Conservation (phyloP, 768 basidiomycete species). For the Termitomyces sp. region DNA sequence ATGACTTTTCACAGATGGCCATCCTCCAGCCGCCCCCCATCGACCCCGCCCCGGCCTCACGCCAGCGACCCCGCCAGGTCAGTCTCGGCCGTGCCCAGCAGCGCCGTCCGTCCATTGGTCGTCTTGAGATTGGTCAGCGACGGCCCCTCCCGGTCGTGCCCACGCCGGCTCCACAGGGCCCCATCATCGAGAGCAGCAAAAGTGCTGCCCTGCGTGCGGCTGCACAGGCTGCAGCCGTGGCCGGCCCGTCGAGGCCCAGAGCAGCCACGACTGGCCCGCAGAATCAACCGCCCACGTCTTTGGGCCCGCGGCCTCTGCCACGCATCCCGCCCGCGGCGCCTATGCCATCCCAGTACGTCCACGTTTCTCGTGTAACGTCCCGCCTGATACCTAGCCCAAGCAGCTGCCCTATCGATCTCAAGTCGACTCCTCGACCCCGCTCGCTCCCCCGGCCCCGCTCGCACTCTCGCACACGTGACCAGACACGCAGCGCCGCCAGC, state of each 20-base stretch:
- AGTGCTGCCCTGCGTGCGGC: slow-evolving; percentile 3
- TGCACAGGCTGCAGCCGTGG: not conserved
- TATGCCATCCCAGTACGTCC: slow-evolving; percentile 3
- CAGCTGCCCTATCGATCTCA: no score
- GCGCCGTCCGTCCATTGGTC: slow-evolving; percentile 19
- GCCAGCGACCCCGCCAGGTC: slow-evolving; percentile 13
- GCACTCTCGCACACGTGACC: slow-evolving; percentile 4
- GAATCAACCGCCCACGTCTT: slow-evolving; percentile 4
- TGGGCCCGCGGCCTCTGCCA: slow-evolving; percentile 16
- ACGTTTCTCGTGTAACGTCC: not conserved
- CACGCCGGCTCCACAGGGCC: not conserved
- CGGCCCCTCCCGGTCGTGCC: slow-evolving; percentile 21
- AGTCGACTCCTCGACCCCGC: no score
- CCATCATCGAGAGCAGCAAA: slow-evolving; percentile 12
- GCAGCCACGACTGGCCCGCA: slow-evolving; percentile 9
- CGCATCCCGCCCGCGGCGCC: slow-evolving; percentile 15
- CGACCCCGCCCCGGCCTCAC: slow-evolving; percentile 4
- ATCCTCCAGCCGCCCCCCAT: slow-evolving; percentile 16
- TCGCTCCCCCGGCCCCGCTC: no score
- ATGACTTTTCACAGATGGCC: slow-evolving; percentile 17
- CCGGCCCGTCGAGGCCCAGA: slow-evolving; percentile 9
- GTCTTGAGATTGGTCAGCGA: slow-evolving; percentile 22
- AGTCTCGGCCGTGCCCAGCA: slow-evolving; percentile 18
- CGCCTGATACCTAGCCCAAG: no score
- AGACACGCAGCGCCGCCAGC: not conserved